Percentiles rank a stretch among this genome's conserved stretches.
Conservation (phyloP, 2,329 filamentous ascomycete species). For the Phoma herbarum region DNA sequence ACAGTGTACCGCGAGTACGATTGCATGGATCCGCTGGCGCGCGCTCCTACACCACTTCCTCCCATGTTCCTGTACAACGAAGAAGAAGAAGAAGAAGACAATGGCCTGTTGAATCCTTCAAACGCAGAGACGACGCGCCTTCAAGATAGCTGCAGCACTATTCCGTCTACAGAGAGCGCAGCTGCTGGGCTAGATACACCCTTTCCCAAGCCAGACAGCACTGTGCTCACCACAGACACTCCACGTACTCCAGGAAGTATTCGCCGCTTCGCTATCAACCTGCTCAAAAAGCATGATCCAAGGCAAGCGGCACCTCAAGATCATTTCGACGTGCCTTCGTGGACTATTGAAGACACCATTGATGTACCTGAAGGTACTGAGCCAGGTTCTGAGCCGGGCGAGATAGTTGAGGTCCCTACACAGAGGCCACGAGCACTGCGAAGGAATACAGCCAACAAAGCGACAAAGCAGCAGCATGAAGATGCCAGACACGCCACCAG, state of each 20-base stretch:
- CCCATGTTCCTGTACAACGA: conserved; percentile 16
- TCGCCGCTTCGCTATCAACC: conserved; percentile 1
- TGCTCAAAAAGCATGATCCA: neutral
- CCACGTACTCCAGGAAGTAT: neutral
- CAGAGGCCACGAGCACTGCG: conserved; percentile 21
- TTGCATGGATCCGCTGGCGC: conserved; percentile 27
- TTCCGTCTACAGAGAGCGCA: no score
- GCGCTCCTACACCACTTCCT: conserved; percentile 34
- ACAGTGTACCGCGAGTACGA: conserved; percentile 31
- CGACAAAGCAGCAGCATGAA: neutral
- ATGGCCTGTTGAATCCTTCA: neutral
- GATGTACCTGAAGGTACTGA: conserved; percentile 24
- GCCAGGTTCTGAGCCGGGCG: conserved; percentile 18
- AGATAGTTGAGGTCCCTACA: conserved; percentile 11
- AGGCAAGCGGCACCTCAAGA: neutral
- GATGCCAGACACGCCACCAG: conserved; percentile 17
- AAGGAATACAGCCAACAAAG: neutral
- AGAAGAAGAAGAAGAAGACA: conserved; percentile 18
- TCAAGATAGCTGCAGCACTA: no score
- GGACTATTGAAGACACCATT: neutral
- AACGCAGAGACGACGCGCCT: neutral
- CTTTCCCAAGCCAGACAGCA: neutral
- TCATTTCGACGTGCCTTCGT: conserved; percentile 5
- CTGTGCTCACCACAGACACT: neutral
- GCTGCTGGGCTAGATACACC: neutral